These are phyloP conservation scores for Ichthyophonus hoferi DNA, from an alignment of 208 protist genomes.

Conservation along the genomic window DNA sequence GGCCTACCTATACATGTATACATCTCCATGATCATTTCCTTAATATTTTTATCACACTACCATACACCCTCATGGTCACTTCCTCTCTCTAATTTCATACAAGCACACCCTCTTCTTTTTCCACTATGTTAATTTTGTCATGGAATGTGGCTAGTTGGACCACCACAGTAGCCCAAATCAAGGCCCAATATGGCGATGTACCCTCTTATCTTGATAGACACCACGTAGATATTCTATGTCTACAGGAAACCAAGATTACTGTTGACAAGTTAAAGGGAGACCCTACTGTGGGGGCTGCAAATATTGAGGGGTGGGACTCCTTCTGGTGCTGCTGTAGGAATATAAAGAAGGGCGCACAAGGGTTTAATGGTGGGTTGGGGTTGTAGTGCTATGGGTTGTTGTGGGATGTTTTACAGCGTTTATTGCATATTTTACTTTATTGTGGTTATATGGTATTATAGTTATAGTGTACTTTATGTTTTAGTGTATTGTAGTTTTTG, in stretches of 20 bases:
- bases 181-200: not conserved
- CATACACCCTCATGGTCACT: too few relatives aligned
- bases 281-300: not conserved
- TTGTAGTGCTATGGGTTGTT: too few relatives aligned
- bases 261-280: not conserved
- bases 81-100: not conserved
- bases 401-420: too few relatives aligned
- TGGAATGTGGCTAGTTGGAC: constrained; percentile 25
- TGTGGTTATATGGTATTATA: too few relatives aligned
- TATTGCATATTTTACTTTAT: too few relatives aligned
- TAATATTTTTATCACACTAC: too few relatives aligned
- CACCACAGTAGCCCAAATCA: not conserved
- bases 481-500: too few relatives aligned
- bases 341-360: constrained; percentile 18
- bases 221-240: constrained; percentile 8
- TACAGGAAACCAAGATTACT: constrained; percentile 20
- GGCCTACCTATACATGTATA: too few relatives aligned
- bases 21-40: too few relatives aligned
- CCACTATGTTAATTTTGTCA: not conserved
- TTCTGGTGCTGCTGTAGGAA: constrained; percentile 14
- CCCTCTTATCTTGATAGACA: not conserved
- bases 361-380: constrained; percentile 21
- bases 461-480: too few relatives aligned
- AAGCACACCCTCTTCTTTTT: not conserved
- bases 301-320: constrained; percentile 16